phyloP scores from a whole-genome alignment of 148 eudicot species.

The Rhododendron vialii region DNA sequence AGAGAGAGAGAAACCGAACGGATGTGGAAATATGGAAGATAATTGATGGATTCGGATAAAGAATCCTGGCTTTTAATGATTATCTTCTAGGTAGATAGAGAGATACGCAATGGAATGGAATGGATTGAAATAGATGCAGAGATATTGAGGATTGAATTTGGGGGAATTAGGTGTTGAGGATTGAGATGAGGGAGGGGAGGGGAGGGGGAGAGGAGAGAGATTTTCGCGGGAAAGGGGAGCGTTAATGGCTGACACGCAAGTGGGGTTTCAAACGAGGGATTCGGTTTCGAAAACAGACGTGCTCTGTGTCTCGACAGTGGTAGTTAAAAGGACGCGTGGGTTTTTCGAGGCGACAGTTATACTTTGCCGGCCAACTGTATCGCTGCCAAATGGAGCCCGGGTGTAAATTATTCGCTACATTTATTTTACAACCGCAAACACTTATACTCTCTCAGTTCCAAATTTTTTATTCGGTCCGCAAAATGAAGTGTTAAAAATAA shows the following conservation, averaged over 20 bases:
- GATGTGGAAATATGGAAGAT: background rate
- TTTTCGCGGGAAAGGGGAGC: conserved; percentile 42
- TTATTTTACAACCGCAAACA: too few species aligned
- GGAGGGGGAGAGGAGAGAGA: conserved; percentile 16
- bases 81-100: too few species aligned
- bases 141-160: background rate
- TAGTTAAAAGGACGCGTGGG: background rate
- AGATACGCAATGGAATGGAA: background rate
- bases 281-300: conserved; percentile 16
- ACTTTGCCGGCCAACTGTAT: background rate
- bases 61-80: background rate
- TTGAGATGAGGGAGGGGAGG: background rate
- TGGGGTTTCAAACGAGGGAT: conserved; percentile 10
- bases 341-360: background rate
- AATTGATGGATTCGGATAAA: background rate
- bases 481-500: too few species aligned
- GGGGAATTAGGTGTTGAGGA: background rate
- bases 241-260: conserved; percentile 25
- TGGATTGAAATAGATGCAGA: background rate
- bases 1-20: too few species aligned
- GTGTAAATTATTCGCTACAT: too few species aligned
- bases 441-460: too few species aligned
- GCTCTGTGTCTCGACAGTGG: conserved; percentile 12
- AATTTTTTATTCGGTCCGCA: too few species aligned
- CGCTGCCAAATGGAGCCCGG: background rate